phyloP scores from a whole-genome alignment of 805 yeast species.

The Komagataella pseudopastoris region DNA sequence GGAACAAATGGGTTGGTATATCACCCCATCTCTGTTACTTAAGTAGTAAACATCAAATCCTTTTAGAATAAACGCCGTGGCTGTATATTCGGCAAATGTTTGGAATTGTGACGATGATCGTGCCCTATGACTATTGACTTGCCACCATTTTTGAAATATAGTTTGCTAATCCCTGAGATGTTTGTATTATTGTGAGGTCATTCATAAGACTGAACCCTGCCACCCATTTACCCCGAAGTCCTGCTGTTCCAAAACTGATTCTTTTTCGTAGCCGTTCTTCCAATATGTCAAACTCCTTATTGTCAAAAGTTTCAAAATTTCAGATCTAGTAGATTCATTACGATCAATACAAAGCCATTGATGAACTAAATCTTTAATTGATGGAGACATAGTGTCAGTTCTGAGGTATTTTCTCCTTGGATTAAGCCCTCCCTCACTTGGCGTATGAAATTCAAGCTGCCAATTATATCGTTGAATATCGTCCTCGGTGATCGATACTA shows the following conservation, averaged over 20 bases:
- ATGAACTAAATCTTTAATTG: background rate
- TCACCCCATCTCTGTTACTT: constrained; percentile 20
- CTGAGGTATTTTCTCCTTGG: too few species aligned
- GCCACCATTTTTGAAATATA: constrained; percentile 22
- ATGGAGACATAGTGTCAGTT: background rate
- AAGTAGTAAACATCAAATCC: constrained; percentile 64
- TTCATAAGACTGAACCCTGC: constrained; percentile 88
- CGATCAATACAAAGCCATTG: background rate
- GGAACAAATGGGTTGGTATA: constrained; percentile 86
- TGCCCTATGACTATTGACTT: constrained; percentile 68
- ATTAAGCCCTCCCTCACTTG: background rate
- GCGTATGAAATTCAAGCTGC: background rate
- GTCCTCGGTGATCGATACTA: background rate
- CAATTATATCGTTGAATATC: background rate
- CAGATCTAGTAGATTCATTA: constrained; percentile 30
- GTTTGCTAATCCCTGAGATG: constrained; percentile 68
- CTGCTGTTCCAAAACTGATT: constrained; percentile 88
- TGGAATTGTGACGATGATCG: constrained; percentile 81
- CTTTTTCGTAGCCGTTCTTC: constrained; percentile 40
- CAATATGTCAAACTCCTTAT: constrained; percentile 27
- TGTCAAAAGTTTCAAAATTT: constrained; percentile 32
- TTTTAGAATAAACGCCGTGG: constrained; percentile 50
- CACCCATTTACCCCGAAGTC: constrained; percentile 76
- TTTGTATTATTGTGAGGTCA: constrained; percentile 76
- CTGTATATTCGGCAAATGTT: constrained; percentile 70